A percentile compares a stretch with the other conserved stretches of the same genome.
phyloP scores from a whole-genome alignment of 2,329 filamentous ascomycete genomes.

The Fusarium udum region DNA sequence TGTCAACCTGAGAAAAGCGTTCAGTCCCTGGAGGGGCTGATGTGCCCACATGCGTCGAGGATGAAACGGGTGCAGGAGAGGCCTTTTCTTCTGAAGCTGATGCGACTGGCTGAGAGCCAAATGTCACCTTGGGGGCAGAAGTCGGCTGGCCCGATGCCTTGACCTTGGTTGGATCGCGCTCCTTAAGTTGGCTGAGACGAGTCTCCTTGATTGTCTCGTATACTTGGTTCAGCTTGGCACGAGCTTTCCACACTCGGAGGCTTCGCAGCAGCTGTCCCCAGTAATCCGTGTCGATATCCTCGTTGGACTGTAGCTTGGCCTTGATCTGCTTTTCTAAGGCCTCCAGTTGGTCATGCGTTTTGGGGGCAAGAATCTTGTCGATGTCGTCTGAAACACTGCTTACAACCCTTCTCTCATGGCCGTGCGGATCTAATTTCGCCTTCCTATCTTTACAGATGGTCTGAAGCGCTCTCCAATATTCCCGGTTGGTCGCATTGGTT shows the following conservation, averaged over 20 bases:
- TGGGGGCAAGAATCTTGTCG: conserved; percentile 85
- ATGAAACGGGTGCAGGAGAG: conserved; percentile 22
- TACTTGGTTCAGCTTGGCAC: conserved; percentile 81
- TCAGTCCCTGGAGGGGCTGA: conserved; percentile 64
- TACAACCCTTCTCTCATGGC: conserved; percentile 76
- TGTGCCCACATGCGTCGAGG: conserved; percentile 44
- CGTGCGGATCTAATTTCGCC: conserved; percentile 69
- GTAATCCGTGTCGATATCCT: conserved; percentile 95
- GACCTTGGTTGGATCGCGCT: conserved; percentile 75
- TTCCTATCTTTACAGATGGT: conserved; percentile 82
- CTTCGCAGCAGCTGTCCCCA: conserved; percentile 93
- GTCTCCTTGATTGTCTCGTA: conserved; percentile 79
- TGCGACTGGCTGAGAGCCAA: background rate
- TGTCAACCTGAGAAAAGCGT: conserved; percentile 73
- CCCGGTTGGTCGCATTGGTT: conserved; percentile 77
- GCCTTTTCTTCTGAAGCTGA: conserved; percentile 14
- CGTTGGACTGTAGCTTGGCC: conserved; percentile 84
- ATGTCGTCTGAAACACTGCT: conserved; percentile 87
- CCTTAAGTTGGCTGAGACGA: conserved; percentile 72
- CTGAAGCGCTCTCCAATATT: conserved; percentile 93
- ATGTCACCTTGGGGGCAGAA: conserved; percentile 1
- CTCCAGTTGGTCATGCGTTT: conserved; percentile 87
- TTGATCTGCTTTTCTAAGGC: conserved; percentile 87
- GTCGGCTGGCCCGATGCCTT: conserved; percentile 29
- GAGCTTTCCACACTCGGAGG: conserved; percentile 90